A percentile compares a stretch with the other conserved stretches of the same genome.
Evolutionary conservation across 345 rosid genomes (phyloP).

Genomic region (Hypericum androsaemum): DNA sequence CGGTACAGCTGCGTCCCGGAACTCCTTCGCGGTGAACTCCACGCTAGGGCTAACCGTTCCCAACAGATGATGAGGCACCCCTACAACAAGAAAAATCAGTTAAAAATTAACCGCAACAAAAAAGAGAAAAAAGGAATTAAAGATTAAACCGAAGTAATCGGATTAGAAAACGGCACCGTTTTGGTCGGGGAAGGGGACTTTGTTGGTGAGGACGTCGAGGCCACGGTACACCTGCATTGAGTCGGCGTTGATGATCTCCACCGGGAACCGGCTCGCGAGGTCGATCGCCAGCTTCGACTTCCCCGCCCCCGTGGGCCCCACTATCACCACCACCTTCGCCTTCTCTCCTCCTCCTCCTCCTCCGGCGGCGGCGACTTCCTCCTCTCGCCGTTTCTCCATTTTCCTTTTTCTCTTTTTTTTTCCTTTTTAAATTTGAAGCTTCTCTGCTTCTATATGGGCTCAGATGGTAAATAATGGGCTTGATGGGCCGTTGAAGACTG

Average conservation of each 20-base stretch:
- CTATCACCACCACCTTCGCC: conserved; percentile 59
- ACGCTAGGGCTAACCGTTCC: conserved; percentile 55
- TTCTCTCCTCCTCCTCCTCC: too few species aligned
- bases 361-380: conserved; percentile 20
- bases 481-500: too few species aligned
- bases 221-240: conserved; percentile 90
- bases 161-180: conserved; percentile 30
- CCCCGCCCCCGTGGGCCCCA: conserved; percentile 93
- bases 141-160: too few species aligned
- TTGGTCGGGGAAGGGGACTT: conserved; percentile 56
- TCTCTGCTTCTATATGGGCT: too few species aligned
- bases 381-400: conserved; percentile 1
- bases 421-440: too few species aligned
- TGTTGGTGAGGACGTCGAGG: conserved; percentile 85
- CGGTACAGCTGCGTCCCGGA: conserved; percentile 55
- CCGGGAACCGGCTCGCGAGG: conserved; percentile 48
- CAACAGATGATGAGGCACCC: conserved; percentile 78
- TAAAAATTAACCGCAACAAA: not conserved
- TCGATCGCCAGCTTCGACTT: conserved; percentile 82
- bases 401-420: conserved; percentile 6
- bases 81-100: conserved; percentile 24
- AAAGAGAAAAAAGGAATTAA: not conserved
- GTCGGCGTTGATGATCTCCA: conserved; percentile 90
- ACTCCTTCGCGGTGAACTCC: conserved; percentile 72
- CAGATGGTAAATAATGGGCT: too few species aligned